phyloP scores from a whole-genome alignment of 352 stramenopile species.

The Pythium phragmitis region DNA sequence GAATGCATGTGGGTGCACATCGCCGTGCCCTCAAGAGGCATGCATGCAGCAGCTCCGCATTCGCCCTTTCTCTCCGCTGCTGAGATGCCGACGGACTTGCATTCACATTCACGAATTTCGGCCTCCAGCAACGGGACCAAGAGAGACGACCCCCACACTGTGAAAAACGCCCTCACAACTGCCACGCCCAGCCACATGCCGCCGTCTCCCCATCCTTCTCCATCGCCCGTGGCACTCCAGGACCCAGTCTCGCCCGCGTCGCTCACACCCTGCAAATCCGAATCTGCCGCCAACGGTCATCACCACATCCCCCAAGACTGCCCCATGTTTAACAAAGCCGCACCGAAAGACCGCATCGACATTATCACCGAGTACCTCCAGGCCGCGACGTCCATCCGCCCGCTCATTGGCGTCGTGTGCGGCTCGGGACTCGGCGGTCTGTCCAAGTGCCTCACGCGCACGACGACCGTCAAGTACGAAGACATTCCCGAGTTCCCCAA shows the following conservation, averaged over 20 bases:
- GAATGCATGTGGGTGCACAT: no score
- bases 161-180: conserved; percentile 1
- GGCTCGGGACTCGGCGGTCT: conserved; percentile 93
- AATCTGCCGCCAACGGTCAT: conserved; percentile 15
- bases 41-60: no score
- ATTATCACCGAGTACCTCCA: conserved; percentile 76
- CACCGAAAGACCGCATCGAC: conserved; percentile 75
- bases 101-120: conserved; percentile 19
- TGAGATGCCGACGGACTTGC: conserved; percentile 17
- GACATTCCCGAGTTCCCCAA: conserved; percentile 93
- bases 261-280: conserved; percentile 22
- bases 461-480: conserved; percentile 90
- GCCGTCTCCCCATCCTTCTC: conserved; percentile 4
- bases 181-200: not conserved
- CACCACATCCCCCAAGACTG: conserved; percentile 40
- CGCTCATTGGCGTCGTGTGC: conserved; percentile 90
- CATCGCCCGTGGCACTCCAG: not conserved
- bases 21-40: no score
- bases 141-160: not conserved
- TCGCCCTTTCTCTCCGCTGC: no score
- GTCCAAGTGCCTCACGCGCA: conserved; percentile 86
- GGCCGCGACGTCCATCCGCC: conserved; percentile 44
- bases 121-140: not conserved
- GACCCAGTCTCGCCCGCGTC: conserved; percentile 7
- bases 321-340: conserved; percentile 57